Conservation (phyloP, 805 yeast genomes). For the Wickerhamomyces hampshirensis region DNA sequence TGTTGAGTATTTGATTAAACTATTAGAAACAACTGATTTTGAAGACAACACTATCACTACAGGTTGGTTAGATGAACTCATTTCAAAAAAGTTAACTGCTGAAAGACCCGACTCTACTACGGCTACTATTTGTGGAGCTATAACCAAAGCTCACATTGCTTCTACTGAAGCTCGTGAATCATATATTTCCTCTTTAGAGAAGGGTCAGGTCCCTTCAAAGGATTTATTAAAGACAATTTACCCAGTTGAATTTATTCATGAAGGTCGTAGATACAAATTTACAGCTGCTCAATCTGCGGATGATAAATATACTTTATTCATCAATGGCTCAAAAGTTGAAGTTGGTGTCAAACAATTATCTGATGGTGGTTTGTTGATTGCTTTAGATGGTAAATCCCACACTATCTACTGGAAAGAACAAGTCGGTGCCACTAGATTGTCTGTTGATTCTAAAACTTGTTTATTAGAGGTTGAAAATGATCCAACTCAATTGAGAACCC, state of each 20-base stretch:
- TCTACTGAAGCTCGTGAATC: slow-evolving; percentile 65
- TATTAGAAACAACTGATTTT: slow-evolving; percentile 93
- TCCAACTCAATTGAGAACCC: slow-evolving; percentile 97
- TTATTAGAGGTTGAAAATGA: slow-evolving; percentile 92
- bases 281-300: slow-evolving; percentile 91
- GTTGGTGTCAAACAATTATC: slow-evolving; percentile 85
- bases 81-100: slow-evolving; percentile 88
- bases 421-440: slow-evolving; percentile 88
- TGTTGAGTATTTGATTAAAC: slow-evolving; percentile 91
- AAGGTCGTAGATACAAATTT: slow-evolving; percentile 87
- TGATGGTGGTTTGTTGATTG: slow-evolving; percentile 89
- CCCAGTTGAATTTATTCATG: slow-evolving; percentile 94
- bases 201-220: slow-evolving; percentile 92
- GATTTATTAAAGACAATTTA: slow-evolving; percentile 78
- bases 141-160: slow-evolving; percentile 85
- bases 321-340: slow-evolving; percentile 87
- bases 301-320: slow-evolving; percentile 81
- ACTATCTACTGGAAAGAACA: slow-evolving; percentile 98
- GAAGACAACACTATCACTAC: slow-evolving; percentile 96
- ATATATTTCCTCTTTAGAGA: slow-evolving; percentile 75
- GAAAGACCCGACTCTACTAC: slow-evolving; percentile 91
- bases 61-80: slow-evolving; percentile 98
- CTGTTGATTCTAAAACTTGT: slow-evolving; percentile 95
- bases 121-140: slow-evolving; percentile 97
- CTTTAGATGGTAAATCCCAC: slow-evolving; percentile 90